phyloP scores from a whole-genome alignment of 192 early-diverging fungal genomes.

The Backusella luteola region DNA sequence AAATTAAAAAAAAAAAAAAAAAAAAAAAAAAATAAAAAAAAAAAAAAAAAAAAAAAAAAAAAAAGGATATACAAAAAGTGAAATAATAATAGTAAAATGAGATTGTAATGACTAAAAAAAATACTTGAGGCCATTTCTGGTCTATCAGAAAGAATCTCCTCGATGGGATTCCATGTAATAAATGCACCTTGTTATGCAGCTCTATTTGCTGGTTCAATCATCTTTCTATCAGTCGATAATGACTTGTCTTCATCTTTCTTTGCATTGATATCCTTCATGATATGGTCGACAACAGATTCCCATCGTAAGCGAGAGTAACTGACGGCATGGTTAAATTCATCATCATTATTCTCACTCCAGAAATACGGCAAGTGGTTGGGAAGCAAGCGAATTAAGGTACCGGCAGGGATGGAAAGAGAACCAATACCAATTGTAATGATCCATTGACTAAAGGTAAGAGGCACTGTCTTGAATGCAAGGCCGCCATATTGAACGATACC shows the following conservation, averaged over 20 bases:
- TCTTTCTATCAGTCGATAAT: not conserved
- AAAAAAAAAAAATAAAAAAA: not conserved
- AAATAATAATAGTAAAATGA: not conserved
- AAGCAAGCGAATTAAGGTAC: slow-evolving; percentile 67
- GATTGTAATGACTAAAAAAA: not conserved
- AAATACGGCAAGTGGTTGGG: slow-evolving; percentile 42
- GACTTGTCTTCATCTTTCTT: slow-evolving; percentile 2
- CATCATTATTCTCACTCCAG: slow-evolving; percentile 23
- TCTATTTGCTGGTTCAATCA: not conserved
- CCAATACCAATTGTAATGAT: slow-evolving; percentile 74
- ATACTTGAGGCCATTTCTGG: not conserved
- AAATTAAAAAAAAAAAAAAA: not conserved
- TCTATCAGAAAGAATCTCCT: not conserved
- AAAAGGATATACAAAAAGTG: slow-evolving; percentile 1
- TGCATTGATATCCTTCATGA: slow-evolving; percentile 6
- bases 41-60: not conserved
- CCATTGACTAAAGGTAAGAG: slow-evolving; percentile 72
- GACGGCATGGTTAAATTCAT: slow-evolving; percentile 41
- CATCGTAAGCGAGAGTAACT: slow-evolving; percentile 26
- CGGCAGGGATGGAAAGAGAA: slow-evolving; percentile 69
- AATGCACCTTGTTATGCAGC: not conserved
- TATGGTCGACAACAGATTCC: slow-evolving; percentile 15
- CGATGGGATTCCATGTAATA: not conserved
- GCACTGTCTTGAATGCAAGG: slow-evolving; percentile 78
- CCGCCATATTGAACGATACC: slow-evolving; percentile 86